Evolutionary conservation across 148 eudicot species (phyloP).

Genomic region (Amaranthus hypochondriacus): DNA sequence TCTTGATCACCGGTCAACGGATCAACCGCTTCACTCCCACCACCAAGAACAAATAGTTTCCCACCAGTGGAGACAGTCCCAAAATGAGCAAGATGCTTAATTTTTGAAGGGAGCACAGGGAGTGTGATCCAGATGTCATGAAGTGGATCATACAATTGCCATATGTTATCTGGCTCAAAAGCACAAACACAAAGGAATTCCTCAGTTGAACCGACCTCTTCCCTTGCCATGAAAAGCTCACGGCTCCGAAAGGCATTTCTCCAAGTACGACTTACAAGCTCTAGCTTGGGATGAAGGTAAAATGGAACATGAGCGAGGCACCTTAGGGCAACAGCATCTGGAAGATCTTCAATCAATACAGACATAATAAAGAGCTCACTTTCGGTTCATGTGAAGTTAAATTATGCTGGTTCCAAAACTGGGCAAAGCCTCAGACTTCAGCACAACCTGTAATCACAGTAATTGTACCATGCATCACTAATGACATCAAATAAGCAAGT

Average conservation of each 20-base stretch:
- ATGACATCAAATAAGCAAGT: not conserved
- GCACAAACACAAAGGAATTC: constrained; percentile 81
- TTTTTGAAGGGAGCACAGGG: constrained; percentile 73
- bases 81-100: constrained; percentile 80
- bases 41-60: constrained; percentile 84
- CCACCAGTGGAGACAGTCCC: constrained; percentile 76
- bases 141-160: constrained; percentile 78
- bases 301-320: constrained; percentile 92
- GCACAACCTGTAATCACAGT: constrained; percentile 23
- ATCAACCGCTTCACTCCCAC: constrained; percentile 95
- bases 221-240: constrained; percentile 75
- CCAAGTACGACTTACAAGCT: constrained; percentile 81
- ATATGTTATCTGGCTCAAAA: constrained; percentile 84
- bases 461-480: not conserved
- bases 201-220: constrained; percentile 61
- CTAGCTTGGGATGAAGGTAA: constrained; percentile 66
- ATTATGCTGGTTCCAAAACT: constrained; percentile 3
- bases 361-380: constrained; percentile 40
- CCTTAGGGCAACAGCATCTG: constrained; percentile 85
- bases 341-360: constrained; percentile 88
- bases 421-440: constrained; percentile 4
- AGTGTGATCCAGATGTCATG: constrained; percentile 81
- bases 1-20: constrained; percentile 91
- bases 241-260: constrained; percentile 65
- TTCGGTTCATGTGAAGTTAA: constrained; percentile 17